Evolutionary conservation across 176 grass and related monocot species (phyloP), one percentile per base, ranked within the genome.

Genomic region (Panicum miliaceum): DNA sequence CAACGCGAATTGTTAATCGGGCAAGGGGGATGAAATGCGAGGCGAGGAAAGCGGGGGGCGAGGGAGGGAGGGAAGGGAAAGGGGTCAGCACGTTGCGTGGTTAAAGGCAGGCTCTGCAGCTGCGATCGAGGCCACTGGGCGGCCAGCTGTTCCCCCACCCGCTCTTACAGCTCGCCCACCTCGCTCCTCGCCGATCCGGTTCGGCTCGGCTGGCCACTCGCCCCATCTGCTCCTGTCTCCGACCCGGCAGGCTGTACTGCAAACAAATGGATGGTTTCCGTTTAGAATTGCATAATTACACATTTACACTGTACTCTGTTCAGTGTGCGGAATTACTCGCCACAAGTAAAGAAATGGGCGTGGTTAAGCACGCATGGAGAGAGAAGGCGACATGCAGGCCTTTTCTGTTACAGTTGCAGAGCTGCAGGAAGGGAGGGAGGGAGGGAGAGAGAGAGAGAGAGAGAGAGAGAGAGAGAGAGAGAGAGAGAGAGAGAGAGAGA

Each of bases 81-180:
- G 71, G 78, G 27, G 83, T 12, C 26, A 78, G 78, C 88, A 90
- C 88, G 88, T 87, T 81, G 70, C 69, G 81, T 38, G 85, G 62
- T 57, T 3, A 81, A 80, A 70, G 80, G 51, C 69, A 52, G 40
- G 41, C 38, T 32, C 10, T 60, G 57, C n/a, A 12, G 12, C 54
- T 77, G 88, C 71, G 7, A n/a, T n/a, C n/a, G n/a, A 68, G 16
- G 71, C 76, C 84, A 91, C 71, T 14, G 50, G 16, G 77, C 76
- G 16, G 77, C 69, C 84, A 91, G 85, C 56, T 84, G 85, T 79
- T 63, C 66, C 81, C 76, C 81, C 76, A 87, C 64, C 81, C 60
- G 66, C 51, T 66, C 58, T 20, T 78, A 82, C 75, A 86, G 59
- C 80, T 78, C 76, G 71, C 40, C 60, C 40, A 60, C 62, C 5